These are phyloP conservation scores for Pythium sukuiense DNA, from an alignment of 352 stramenopile genomes.

Conservation along the genomic window DNA sequence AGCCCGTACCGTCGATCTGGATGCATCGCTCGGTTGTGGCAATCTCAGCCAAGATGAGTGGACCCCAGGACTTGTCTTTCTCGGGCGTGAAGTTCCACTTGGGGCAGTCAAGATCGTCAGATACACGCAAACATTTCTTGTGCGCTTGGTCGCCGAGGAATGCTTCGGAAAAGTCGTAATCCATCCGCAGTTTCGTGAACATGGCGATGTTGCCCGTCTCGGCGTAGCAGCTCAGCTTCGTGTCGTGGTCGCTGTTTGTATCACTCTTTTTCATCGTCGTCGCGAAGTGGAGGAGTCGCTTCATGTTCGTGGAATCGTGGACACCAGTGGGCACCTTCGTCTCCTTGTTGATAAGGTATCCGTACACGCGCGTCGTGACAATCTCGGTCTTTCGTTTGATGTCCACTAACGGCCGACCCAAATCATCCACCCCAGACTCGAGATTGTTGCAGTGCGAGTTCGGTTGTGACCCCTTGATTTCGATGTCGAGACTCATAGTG, in stretches of 20 bases:
- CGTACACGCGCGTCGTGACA: conserved; percentile 1
- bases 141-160: not conserved
- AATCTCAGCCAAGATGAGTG: no score
- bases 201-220: conserved; percentile 8
- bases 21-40: no score
- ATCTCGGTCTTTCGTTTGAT: no score
- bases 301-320: no score
- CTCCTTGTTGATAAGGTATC: not conserved
- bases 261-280: not conserved
- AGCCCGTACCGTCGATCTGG: no score
- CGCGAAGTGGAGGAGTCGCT: not conserved
- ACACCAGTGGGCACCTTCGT: no score
- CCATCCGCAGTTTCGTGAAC: not conserved
- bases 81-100: no score
- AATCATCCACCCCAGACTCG: no score
- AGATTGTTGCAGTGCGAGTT: not conserved
- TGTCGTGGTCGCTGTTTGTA: not conserved
- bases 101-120: no score
- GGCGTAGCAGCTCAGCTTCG: not conserved
- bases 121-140: not conserved
- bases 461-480: not conserved
- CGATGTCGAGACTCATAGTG: conserved; percentile 6
- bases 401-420: not conserved
- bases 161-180: not conserved
- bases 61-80: no score